A percentile compares a stretch with the other conserved stretches of the same genome.
Evolutionary conservation across 306 rosid genomes (phyloP).

Genomic region (Lablab purpureus): DNA sequence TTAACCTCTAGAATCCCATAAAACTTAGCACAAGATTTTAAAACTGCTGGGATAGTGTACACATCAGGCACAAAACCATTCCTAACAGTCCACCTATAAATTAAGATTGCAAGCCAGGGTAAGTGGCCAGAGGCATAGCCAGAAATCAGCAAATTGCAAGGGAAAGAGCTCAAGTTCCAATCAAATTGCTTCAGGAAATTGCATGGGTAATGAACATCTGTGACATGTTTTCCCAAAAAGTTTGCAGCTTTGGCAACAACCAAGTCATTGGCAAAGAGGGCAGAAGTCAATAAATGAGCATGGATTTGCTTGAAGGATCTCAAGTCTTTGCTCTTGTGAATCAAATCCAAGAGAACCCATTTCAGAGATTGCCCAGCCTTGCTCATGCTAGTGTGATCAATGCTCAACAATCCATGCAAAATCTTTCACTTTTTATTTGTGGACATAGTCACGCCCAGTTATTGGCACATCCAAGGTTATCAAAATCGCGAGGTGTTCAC

Average conservation of each 20-base stretch:
- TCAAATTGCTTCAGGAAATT: constrained; percentile 71
- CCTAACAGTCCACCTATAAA: constrained; percentile 58
- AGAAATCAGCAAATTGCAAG: constrained; percentile 67
- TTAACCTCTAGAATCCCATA: constrained; percentile 63
- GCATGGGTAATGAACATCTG: constrained; percentile 61
- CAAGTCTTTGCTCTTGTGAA: constrained; percentile 59
- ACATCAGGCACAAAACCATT: constrained; percentile 77
- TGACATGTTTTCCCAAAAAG: constrained; percentile 61
- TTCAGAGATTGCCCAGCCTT: constrained; percentile 52
- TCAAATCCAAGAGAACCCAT: constrained; percentile 64
- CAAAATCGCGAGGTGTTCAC: too few relatives aligned
- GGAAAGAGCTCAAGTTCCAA: constrained; percentile 70
- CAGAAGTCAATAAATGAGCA: constrained; percentile 62
- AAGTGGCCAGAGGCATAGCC: constrained; percentile 56
- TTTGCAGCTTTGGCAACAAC: constrained; percentile 57
- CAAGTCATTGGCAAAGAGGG: constrained; percentile 58
- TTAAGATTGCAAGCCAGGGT: constrained; percentile 56
- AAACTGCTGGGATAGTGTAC: constrained; percentile 67
- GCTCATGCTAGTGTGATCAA: constrained; percentile 24
- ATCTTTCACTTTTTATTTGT: not conserved
- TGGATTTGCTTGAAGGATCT: constrained; percentile 69
- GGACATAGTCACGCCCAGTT: not conserved
- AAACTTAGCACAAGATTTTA: constrained; percentile 82
- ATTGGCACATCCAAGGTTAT: not conserved
- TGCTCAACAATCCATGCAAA: not conserved